These are phyloP conservation scores for Breynia disticha DNA, from an alignment of 441 rosid species.

Conservation along the genomic window DNA sequence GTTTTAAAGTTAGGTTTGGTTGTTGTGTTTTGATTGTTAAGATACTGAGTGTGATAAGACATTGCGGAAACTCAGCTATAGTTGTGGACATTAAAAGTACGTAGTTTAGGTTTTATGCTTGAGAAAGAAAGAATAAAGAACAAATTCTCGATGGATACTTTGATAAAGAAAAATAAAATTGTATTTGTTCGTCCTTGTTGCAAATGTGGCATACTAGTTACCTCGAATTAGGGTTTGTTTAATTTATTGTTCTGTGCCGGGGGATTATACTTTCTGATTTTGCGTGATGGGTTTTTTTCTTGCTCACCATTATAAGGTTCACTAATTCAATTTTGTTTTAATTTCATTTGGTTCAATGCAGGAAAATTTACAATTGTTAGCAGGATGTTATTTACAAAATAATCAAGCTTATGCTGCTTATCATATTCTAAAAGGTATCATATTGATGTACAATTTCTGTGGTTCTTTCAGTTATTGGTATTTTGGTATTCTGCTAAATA, in stretches of 20 bases:
- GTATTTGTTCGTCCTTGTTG: too few species aligned
- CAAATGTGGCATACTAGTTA: too few species aligned
- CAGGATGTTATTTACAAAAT: slow-evolving; percentile 80
- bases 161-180: too few species aligned
- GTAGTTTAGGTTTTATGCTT: too few species aligned
- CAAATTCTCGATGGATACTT: too few species aligned
- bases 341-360: slow-evolving; percentile 22
- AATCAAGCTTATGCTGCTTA: slow-evolving; percentile 88
- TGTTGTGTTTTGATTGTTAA: too few species aligned
- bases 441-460: slow-evolving; percentile 4
- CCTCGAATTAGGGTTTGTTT: background rate
- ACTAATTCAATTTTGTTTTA: background rate
- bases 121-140: too few species aligned
- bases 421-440: slow-evolving; percentile 70
- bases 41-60: too few species aligned
- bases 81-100: too few species aligned
- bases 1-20: too few species aligned
- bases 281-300: too few species aligned
- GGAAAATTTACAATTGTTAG: slow-evolving; percentile 80
- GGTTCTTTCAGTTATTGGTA: background rate
- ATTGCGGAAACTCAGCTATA: too few species aligned
- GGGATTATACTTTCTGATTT: background rate
- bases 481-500: slow-evolving; percentile 1
- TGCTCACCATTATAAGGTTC: background rate
- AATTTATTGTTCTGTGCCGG: background rate